A percentile compares a stretch with the other conserved stretches of the same genome.
Evolutionary conservation across 345 rosid genomes (phyloP).

Genomic region (Moricandia arvensis): DNA sequence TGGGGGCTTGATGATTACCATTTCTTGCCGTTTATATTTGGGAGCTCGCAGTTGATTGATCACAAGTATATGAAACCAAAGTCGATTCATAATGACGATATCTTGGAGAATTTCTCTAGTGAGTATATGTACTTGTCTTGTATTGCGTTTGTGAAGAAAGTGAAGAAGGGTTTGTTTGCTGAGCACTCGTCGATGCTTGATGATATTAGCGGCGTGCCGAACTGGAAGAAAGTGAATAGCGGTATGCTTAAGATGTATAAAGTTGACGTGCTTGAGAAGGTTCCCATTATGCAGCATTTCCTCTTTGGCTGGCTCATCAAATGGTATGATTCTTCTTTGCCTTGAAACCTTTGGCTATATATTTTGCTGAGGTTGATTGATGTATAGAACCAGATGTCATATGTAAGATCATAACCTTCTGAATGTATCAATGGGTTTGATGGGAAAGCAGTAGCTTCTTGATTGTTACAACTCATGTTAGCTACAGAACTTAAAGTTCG

Average conservation of each 20-base stretch:
- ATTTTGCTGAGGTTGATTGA: not conserved
- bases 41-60: conserved; percentile 88
- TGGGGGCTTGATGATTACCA: conserved; percentile 99
- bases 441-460: not conserved
- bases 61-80: conserved; percentile 95
- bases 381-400: not conserved
- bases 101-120: conserved; percentile 72
- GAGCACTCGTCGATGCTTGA: conserved; percentile 92
- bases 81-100: conserved; percentile 83
- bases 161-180: conserved; percentile 80
- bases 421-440: not conserved
- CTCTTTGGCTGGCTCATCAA: conserved; percentile 85
- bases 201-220: conserved; percentile 93
- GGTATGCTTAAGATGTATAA: conserved; percentile 95
- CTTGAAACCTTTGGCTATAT: not conserved
- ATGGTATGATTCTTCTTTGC: conserved; percentile 51
- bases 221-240: conserved; percentile 91
- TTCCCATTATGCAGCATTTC: conserved; percentile 98
- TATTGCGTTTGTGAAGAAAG: conserved; percentile 77
- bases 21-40: conserved; percentile 90
- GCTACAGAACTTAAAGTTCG: not conserved
- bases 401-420: not conserved
- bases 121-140: conserved; percentile 87
- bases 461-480: not conserved
- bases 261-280: conserved; percentile 92